Base-by-base conservation (phyloP, 2,329 filamentous ascomycete species). In the Aureobasidium subglaciale region DNA sequence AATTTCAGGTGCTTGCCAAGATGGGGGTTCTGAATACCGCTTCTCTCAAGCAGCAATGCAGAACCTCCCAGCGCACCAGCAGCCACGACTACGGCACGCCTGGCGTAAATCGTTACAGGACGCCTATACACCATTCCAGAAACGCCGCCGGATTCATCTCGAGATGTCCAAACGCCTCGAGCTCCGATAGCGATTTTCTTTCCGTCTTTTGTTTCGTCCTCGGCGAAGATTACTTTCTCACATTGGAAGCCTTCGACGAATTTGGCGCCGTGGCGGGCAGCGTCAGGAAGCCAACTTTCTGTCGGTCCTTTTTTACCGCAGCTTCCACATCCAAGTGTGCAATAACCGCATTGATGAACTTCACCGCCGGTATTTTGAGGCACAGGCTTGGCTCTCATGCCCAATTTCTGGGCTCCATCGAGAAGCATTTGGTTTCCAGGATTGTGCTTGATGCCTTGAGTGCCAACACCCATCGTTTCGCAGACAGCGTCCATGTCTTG, bases 181-280 rank as follows among this genome's bases (percentile, higher is more conserved):
- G 96, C 78, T 0, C 91, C 91, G 0, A 78, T 79, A 0, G 88
- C 88, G 4, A 77, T 78, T 61, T 78, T 77, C 34, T 76, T 73
- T 1, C 73, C 80, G 27, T 55, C 25, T 5, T 43, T 45, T 20
- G 38, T 32, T 7, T 71, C 73, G 5, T 65, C 67, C 3, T 78
- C 74, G 20, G 84, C 81, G 67, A 95, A 95, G 0, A 87, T 61
- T 15, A 96, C 75, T 58, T 79, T 79, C 11, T 88, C 80, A 0
- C 84, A 87, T 18, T 83, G 71, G 64, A 93, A 89, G 0, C 90
- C 90, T 73, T 96, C 90, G 56, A 95, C 80, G 66, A 96, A 96
- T 60, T 80, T 76, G 1, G 90, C 88, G 0, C 90, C 90, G 0
- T 87, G 83, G 52, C 78, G 78, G 1, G 85, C 86, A 2, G 92